Evolutionary conservation across 345 rosid genomes (phyloP).

Genomic region (Clarkia xantiana): DNA sequence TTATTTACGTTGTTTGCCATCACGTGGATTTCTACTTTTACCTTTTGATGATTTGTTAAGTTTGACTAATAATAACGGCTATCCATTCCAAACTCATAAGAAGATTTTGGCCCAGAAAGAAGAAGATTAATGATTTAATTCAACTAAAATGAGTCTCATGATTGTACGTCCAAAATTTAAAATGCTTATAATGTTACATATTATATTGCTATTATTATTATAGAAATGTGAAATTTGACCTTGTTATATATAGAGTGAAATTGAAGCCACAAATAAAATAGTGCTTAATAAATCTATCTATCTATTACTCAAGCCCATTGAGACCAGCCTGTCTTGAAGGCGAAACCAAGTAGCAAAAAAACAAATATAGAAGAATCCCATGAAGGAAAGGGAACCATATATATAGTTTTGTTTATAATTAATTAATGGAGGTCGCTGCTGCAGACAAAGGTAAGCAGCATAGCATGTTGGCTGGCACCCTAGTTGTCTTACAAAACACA

Average conservation of each 20-base stretch:
- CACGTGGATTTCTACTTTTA: background rate
- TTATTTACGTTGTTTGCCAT: conserved; percentile 9
- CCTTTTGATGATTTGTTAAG: background rate
- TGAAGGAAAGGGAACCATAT: background rate
- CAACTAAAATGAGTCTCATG: no score
- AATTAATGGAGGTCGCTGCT: background rate
- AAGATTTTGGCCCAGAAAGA: background rate
- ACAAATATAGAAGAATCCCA: conserved; percentile 1
- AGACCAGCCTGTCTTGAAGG: conserved; percentile 1
- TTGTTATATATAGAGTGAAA: no score
- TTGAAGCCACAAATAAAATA: background rate
- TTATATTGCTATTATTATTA: no score
- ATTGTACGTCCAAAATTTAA: no score
- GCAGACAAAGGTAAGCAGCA: no score
- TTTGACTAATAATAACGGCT: background rate
- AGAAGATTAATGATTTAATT: no score
- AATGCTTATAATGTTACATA: no score
- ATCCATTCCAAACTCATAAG: background rate
- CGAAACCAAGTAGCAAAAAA: conserved; percentile 1
- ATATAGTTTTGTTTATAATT: background rate
- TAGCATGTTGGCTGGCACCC: no score
- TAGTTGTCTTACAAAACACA: no score
- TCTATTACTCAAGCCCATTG: background rate
- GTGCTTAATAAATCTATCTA: background rate
- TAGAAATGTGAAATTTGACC: no score